phyloP scores from a whole-genome alignment of 2,329 filamentous ascomycete species.

The Fusarium sp. region DNA sequence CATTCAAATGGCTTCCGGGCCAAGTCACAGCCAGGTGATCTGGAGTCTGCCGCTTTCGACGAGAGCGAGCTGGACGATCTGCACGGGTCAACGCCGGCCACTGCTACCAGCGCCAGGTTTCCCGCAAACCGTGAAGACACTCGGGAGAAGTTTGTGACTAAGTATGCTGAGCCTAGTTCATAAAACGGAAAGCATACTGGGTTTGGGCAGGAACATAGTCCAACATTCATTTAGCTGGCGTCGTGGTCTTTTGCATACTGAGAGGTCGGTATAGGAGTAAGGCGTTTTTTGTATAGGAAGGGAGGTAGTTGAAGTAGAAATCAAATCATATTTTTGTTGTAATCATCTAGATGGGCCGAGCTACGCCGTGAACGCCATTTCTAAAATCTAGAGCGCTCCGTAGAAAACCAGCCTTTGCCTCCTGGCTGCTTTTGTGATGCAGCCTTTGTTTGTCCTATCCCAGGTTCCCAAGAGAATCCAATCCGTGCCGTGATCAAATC shows the following conservation, averaged over 20 bases:
- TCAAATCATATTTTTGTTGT: conserved; percentile 36
- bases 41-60: conserved; percentile 74
- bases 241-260: conserved; percentile 33
- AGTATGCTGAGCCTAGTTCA: conserved; percentile 27
- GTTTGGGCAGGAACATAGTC: background rate
- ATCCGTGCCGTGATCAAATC: conserved; percentile 33
- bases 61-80: conserved; percentile 74
- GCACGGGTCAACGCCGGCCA: conserved; percentile 62
- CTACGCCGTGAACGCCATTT: conserved; percentile 42
- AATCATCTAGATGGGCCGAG: conserved; percentile 37
- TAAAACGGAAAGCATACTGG: background rate
- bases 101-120: conserved; percentile 61
- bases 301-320: conserved; percentile 14
- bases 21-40: conserved; percentile 61
- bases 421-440: conserved; percentile 24
- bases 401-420: conserved; percentile 35
- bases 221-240: conserved; percentile 24
- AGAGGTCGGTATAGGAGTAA: conserved; percentile 21
- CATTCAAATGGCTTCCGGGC: conserved; percentile 61
- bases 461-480: conserved; percentile 31
- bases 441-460: conserved; percentile 36
- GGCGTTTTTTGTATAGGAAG: conserved; percentile 24
- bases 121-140: conserved; percentile 66
- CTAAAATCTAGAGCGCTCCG: conserved; percentile 41
- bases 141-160: conserved; percentile 49